Evolutionary conservation across 148 eudicot genomes (phyloP).

Genomic region (Silene latifolia): DNA sequence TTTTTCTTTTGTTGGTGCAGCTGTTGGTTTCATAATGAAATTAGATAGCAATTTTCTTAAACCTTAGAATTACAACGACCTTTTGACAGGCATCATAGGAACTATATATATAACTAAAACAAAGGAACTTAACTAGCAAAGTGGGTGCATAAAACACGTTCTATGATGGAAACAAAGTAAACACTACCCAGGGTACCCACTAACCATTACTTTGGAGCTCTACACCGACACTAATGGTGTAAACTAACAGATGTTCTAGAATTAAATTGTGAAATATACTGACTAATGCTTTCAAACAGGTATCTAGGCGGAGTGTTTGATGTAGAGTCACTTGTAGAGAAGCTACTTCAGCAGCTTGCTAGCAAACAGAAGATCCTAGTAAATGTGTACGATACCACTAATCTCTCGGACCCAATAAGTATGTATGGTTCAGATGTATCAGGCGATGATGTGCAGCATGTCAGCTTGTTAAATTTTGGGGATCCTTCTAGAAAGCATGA

Average conservation of each 20-base stretch:
- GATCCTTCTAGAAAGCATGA: constrained; percentile 91
- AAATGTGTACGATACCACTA: constrained; percentile 81
- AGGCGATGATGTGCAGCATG: constrained; percentile 51
- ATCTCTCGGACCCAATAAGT: constrained; percentile 67
- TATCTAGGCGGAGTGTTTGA: constrained; percentile 95
- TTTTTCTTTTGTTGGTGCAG: neutral
- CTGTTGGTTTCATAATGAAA: neutral
- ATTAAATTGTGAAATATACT: constrained; percentile 1
- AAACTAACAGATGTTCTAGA: neutral
- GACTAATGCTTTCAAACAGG: constrained; percentile 40
- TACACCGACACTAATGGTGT: too few species aligned
- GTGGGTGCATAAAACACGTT: too few species aligned
- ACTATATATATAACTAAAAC: too few species aligned
- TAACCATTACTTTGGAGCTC: too few species aligned
- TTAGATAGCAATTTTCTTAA: neutral
- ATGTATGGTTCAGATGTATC: constrained; percentile 78
- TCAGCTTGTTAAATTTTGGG: constrained; percentile 78
- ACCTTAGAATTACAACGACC: neutral
- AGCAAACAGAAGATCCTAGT: constrained; percentile 92
- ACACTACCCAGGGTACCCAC: too few species aligned
- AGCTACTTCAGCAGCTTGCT: constrained; percentile 93
- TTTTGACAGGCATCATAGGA: neutral
- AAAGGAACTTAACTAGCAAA: too few species aligned
- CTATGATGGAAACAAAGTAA: too few species aligned
- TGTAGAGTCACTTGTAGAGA: constrained; percentile 91